Evolutionary conservation across 805 yeast species (phyloP).

Genomic region (Saturnispora diversa): DNA sequence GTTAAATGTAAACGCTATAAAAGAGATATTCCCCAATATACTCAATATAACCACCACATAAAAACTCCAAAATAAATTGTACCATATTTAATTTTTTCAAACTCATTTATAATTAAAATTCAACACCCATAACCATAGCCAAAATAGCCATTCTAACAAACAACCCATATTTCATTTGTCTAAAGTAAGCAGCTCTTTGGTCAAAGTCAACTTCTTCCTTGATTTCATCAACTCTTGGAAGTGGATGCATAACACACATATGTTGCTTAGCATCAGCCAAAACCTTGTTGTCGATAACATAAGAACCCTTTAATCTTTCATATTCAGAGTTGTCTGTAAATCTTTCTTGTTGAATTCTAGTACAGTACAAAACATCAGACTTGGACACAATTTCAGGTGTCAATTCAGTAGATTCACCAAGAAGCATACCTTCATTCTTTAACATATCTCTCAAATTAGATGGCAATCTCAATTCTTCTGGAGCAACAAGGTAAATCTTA

Average conservation of each 20-base stretch:
- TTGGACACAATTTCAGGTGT: conserved; percentile 79
- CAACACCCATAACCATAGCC: conserved; percentile 97
- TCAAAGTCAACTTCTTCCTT: conserved; percentile 98
- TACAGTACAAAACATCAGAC: conserved; percentile 94
- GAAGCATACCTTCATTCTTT: conserved; percentile 57
- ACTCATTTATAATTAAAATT: conserved; percentile 37
- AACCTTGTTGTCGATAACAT: conserved; percentile 86
- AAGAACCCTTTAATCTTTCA: conserved; percentile 82
- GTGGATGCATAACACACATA: conserved; percentile 98
- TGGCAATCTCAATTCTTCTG: conserved; percentile 82
- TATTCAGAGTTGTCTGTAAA: conserved; percentile 69
- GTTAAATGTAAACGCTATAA: conserved; percentile 12
- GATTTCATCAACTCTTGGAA: conserved; percentile 94
- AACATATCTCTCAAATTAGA: conserved; percentile 61
- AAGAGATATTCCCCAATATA: conserved; percentile 17
- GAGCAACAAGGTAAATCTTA: conserved; percentile 84
- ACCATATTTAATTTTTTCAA: not conserved
- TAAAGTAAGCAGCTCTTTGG: conserved; percentile 98
- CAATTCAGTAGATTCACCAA: conserved; percentile 64
- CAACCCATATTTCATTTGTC: conserved; percentile 98
- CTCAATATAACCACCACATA: conserved; percentile 4
- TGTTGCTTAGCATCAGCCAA: conserved; percentile 91
- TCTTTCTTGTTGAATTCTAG: conserved; percentile 97
- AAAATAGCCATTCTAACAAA: conserved; percentile 97
- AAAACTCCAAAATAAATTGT: too few species aligned